Evolutionary conservation across 106 monocot species (phyloP).

Genomic region (Apostasia ramifera): DNA sequence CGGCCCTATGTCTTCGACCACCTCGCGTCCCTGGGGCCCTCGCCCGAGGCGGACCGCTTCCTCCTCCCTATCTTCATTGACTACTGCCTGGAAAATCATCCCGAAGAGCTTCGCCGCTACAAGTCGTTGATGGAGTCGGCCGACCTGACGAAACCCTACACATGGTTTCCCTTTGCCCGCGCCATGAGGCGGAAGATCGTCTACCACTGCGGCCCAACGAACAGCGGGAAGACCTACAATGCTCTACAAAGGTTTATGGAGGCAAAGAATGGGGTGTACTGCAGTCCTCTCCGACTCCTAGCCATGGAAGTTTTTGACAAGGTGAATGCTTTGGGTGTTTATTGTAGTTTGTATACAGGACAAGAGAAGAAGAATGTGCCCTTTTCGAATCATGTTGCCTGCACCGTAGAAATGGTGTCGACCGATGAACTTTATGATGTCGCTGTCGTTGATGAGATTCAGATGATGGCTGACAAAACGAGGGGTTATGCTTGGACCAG

Average conservation of each 20-base stretch:
- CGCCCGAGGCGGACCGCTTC: constrained; percentile 36
- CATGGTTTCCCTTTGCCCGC: constrained; percentile 97
- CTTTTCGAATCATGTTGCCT: constrained; percentile 76
- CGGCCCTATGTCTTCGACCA: constrained; percentile 14
- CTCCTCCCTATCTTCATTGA: constrained; percentile 80
- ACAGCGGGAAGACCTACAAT: constrained; percentile 96
- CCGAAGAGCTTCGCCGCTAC: constrained; percentile 39
- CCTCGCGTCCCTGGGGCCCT: constrained; percentile 25
- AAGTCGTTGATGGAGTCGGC: constrained; percentile 51
- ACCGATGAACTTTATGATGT: constrained; percentile 76
- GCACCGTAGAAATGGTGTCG: constrained; percentile 90
- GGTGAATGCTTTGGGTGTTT: constrained; percentile 78
- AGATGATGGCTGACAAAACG: constrained; percentile 78
- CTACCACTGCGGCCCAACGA: constrained; percentile 98
- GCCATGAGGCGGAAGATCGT: constrained; percentile 82
- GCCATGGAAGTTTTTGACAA: constrained; percentile 99
- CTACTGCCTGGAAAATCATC: constrained; percentile 51
- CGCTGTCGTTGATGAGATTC: constrained; percentile 90
- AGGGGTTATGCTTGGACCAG: constrained; percentile 90
- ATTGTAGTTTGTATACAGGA: constrained; percentile 84
- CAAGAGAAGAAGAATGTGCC: constrained; percentile 84
- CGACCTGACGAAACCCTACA: constrained; percentile 74
- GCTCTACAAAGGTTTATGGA: constrained; percentile 79
- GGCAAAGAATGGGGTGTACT: constrained; percentile 70
- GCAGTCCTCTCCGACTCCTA: constrained; percentile 81